phyloP scores from a whole-genome alignment of 106 monocot species.

The Allium sativum region DNA sequence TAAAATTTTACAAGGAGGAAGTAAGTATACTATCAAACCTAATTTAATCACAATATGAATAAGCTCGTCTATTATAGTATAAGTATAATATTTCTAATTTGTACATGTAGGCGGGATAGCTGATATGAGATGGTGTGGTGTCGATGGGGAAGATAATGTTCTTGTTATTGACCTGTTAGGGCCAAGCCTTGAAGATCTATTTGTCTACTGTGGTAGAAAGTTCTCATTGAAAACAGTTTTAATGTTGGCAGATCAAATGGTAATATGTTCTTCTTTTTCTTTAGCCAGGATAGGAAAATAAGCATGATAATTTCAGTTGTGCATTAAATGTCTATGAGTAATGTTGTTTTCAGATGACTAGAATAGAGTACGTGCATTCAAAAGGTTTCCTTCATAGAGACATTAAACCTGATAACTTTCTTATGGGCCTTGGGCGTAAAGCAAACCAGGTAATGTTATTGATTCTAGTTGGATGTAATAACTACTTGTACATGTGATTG shows the following conservation, averaged over 20 bases:
- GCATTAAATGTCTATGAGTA: background rate
- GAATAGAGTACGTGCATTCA: slow-evolving; percentile 90
- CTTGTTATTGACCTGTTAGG: slow-evolving; percentile 87
- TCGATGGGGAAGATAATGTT: slow-evolving; percentile 77
- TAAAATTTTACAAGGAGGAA: slow-evolving; percentile 82
- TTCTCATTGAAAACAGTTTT: slow-evolving; percentile 84
- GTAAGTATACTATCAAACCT: slow-evolving; percentile 21
- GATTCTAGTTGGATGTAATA: background rate
- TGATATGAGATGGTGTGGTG: slow-evolving; percentile 73
- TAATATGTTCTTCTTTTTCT: slow-evolving; percentile 11
- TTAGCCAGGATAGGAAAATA: no score
- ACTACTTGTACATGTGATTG: background rate
- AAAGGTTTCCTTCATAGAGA: slow-evolving; percentile 93
- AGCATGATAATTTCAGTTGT: no score
- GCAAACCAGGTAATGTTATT: slow-evolving; percentile 71
- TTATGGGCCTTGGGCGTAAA: slow-evolving; percentile 96
- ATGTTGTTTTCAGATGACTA: slow-evolving; percentile 55
- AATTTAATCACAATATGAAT: background rate
- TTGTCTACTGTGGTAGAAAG: slow-evolving; percentile 85
- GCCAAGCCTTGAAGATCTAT: slow-evolving; percentile 83
- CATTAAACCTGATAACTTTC: slow-evolving; percentile 98
- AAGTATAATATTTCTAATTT: background rate
- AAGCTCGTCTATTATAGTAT: background rate
- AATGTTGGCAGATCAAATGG: slow-evolving; percentile 98
- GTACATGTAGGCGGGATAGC: slow-evolving; percentile 68